Evolutionary conservation across 495 filamentous ascomycete species (phyloP).

Genomic region (Hypoxylon perforatum): DNA sequence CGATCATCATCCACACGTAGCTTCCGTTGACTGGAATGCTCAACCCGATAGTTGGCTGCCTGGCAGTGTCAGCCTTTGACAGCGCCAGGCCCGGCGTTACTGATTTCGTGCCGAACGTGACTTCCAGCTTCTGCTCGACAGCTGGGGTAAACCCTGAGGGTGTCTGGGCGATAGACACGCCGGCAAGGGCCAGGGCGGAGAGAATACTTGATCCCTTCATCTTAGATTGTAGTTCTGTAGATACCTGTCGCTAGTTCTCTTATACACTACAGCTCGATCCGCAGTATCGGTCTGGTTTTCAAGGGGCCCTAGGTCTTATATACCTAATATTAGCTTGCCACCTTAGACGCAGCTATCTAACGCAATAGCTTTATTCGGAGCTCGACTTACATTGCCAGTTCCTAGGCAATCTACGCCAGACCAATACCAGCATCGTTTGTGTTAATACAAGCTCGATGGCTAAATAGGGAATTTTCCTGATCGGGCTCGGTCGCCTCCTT

Average conservation of each 20-base stretch:
- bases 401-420: constrained; percentile 26
- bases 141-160: constrained; percentile 54
- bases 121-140: constrained; percentile 54
- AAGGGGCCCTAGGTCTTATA: constrained; percentile 24
- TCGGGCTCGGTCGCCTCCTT: constrained; percentile 27
- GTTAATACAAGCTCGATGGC: constrained; percentile 38
- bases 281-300: not conserved
- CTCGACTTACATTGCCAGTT: constrained; percentile 22
- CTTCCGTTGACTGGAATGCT: constrained; percentile 49
- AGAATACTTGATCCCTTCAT: constrained; percentile 42
- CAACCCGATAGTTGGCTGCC: constrained; percentile 56
- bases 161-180: constrained; percentile 51
- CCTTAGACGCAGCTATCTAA: not conserved
- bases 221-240: constrained; percentile 12
- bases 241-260: not conserved
- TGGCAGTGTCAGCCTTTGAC: constrained; percentile 52
- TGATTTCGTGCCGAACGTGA: constrained; percentile 57
- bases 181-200: constrained; percentile 35
- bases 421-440: constrained; percentile 17
- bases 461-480: constrained; percentile 41
- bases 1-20: constrained; percentile 61
- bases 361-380: constrained; percentile 33
- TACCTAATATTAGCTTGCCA: constrained; percentile 25
- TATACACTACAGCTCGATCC: constrained; percentile 1
- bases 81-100: constrained; percentile 52